These are phyloP conservation scores for Colletotrichum euphorbiae DNA, from an alignment of 2,329 filamentous ascomycete species.

Conservation along the genomic window DNA sequence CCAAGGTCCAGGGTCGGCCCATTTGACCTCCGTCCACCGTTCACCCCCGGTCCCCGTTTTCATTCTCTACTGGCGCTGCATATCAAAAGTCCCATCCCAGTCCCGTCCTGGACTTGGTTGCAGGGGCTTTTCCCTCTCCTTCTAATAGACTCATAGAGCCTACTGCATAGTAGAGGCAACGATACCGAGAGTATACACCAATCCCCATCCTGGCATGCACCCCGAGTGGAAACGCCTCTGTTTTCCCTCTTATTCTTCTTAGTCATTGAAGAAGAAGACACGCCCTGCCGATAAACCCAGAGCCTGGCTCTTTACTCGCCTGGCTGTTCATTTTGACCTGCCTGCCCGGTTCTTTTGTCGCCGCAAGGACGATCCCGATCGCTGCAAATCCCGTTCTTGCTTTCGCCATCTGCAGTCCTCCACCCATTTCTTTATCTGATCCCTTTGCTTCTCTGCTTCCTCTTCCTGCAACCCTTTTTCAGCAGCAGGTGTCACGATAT, in stretches of 20 bases:
- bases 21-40: not conserved
- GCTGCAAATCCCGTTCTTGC: conserved; percentile 24
- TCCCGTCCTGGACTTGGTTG: conserved; percentile 21
- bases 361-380: conserved; percentile 25
- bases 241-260: conserved; percentile 11
- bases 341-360: not conserved
- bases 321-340: not conserved
- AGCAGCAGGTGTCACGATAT: not conserved
- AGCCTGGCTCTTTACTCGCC: not conserved
- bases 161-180: too few relatives aligned
- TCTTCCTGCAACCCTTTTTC: not conserved
- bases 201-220: conserved; percentile 28
- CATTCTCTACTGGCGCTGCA: not conserved
- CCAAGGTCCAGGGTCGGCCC: conserved; percentile 5
- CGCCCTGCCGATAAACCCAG: not conserved
- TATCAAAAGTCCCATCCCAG: conserved; percentile 34
- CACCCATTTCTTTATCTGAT: not conserved
- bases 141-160: not conserved
- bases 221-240: conserved; percentile 33
- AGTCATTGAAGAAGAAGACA: conserved; percentile 14
- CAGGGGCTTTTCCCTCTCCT: conserved; percentile 1
- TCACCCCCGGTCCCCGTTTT: not conserved
- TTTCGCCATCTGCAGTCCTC: conserved; percentile 5
- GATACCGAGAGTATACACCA: not conserved
- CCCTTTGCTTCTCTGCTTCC: not conserved